phyloP scores from a whole-genome alignment of 1,284 basidiomycete species.

The Ganoderma meredithae region DNA sequence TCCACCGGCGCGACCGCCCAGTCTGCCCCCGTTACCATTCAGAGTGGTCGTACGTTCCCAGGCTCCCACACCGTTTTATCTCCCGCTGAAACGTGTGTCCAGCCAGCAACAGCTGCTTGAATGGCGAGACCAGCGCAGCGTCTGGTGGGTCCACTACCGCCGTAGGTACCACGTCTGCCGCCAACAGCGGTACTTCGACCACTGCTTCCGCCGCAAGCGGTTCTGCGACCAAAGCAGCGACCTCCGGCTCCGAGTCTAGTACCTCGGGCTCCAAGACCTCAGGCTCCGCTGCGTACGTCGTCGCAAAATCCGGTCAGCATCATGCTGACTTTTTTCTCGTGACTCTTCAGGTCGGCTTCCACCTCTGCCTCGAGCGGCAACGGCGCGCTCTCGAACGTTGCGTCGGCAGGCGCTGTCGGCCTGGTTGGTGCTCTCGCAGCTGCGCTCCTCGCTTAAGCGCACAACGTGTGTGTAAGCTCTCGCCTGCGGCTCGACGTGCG shows the following conservation, averaged over 20 bases:
- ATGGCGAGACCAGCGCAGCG: slow-evolving; percentile 27
- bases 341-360: slow-evolving; percentile 11
- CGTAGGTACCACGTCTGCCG: slow-evolving; percentile 13
- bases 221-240: background rate
- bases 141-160: slow-evolving; percentile 23
- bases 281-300: background rate
- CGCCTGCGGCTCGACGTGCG: slow-evolving; percentile 2
- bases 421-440: slow-evolving; percentile 38
- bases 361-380: slow-evolving; percentile 27
- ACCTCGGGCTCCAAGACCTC: slow-evolving; percentile 2
- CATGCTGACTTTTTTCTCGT: background rate
- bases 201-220: slow-evolving; percentile 36
- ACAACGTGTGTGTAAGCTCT: background rate
- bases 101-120: slow-evolving; percentile 47
- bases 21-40: slow-evolving; percentile 58
- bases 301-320: background rate
- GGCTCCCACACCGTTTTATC: slow-evolving; percentile 13
- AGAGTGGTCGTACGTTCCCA: slow-evolving; percentile 49
- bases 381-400: slow-evolving; percentile 33
- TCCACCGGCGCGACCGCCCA: slow-evolving; percentile 53
- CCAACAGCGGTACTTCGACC: slow-evolving; percentile 34
- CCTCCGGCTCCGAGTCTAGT: slow-evolving; percentile 7
- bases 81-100: slow-evolving; percentile 7
- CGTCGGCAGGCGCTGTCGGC: slow-evolving; percentile 36
- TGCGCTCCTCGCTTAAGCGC: slow-evolving; percentile 38